Conservation (phyloP, 2,329 filamentous ascomycete genomes). For the Didymella pinodella region DNA sequence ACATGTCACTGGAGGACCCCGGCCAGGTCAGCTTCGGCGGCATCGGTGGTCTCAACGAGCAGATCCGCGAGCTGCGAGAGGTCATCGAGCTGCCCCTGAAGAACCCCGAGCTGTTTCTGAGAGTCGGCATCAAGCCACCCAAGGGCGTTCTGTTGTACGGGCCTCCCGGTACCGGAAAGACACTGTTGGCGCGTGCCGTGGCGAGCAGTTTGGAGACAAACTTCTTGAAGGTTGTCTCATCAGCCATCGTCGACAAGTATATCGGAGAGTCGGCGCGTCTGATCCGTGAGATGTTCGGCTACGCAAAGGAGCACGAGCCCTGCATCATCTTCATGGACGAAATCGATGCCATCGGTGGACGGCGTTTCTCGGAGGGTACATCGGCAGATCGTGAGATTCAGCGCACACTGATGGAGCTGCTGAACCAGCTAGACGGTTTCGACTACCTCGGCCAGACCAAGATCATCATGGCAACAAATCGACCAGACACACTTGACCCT, state of each 20-base stretch:
- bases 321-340: slow-evolving; percentile 99
- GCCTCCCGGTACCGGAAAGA: slow-evolving; percentile 96
- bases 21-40: slow-evolving; percentile 97
- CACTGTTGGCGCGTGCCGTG: slow-evolving; percentile 89
- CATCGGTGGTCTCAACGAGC: slow-evolving; percentile 96
- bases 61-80: slow-evolving; percentile 95
- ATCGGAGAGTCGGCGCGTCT: slow-evolving; percentile 97
- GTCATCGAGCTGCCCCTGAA: slow-evolving; percentile 98
- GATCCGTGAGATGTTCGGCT: slow-evolving; percentile 99
- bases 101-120: slow-evolving; percentile 95
- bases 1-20: slow-evolving; percentile 98
- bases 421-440: slow-evolving; percentile 98
- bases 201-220: slow-evolving; percentile 97
- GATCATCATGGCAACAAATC: slow-evolving; percentile 99
- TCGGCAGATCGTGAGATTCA: slow-evolving; percentile 98
- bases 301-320: slow-evolving; percentile 98
- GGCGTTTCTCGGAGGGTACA: slow-evolving; percentile 95
- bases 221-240: slow-evolving; percentile 98
- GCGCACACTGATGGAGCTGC: slow-evolving; percentile 95
- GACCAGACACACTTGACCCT: slow-evolving; percentile 94
- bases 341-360: slow-evolving; percentile 97
- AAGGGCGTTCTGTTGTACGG: slow-evolving; percentile 97
- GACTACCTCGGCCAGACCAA: slow-evolving; percentile 99
- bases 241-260: slow-evolving; percentile 99
- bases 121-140: slow-evolving; percentile 98